These are phyloP conservation scores for Cytospora leucostoma DNA, from an alignment of 2,329 filamentous ascomycete genomes.

Conservation along the genomic window DNA sequence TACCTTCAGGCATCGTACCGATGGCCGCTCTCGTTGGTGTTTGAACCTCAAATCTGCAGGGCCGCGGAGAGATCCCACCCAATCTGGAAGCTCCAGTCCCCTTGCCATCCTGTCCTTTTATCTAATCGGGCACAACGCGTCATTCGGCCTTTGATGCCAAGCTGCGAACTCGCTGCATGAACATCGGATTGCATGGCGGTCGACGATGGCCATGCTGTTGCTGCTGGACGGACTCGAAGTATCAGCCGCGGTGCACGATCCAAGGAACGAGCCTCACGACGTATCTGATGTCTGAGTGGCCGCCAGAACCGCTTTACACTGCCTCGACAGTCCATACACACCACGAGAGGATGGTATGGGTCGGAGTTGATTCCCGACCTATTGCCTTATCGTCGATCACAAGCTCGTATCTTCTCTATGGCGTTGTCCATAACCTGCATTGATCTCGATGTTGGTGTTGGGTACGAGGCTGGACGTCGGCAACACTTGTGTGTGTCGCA, in stretches of 20 bases:
- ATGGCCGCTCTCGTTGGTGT: not conserved
- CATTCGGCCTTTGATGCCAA: conserved; percentile 7
- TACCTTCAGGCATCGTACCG: conserved; percentile 24
- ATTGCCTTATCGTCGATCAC: not conserved
- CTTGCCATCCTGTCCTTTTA: conserved; percentile 18
- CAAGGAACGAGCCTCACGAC: conserved; percentile 10
- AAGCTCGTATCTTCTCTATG: not conserved
- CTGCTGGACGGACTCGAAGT: conserved; percentile 1
- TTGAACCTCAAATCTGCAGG: not conserved
- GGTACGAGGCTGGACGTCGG: not conserved
- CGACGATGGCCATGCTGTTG: conserved; percentile 10
- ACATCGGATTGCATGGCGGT: conserved; percentile 3
- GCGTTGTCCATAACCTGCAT: not conserved
- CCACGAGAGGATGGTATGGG: conserved; percentile 7
- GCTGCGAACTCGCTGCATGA: conserved; percentile 19
- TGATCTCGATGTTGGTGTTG: not conserved
- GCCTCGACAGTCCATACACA: not conserved
- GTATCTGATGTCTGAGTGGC: conserved; percentile 13
- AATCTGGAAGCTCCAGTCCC: conserved; percentile 5
- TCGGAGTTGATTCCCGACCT: conserved; percentile 1
- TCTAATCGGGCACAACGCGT: conserved; percentile 20
- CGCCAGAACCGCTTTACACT: conserved; percentile 11
- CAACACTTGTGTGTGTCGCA: not conserved
- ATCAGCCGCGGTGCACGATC: conserved; percentile 4
- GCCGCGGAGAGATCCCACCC: conserved; percentile 13